Percentiles rank a stretch among this genome's conserved stretches.
These are phyloP conservation scores for Mucor circinelloides DNA, from an alignment of 371 early-diverging fungal species.

Conservation along the genomic window DNA sequence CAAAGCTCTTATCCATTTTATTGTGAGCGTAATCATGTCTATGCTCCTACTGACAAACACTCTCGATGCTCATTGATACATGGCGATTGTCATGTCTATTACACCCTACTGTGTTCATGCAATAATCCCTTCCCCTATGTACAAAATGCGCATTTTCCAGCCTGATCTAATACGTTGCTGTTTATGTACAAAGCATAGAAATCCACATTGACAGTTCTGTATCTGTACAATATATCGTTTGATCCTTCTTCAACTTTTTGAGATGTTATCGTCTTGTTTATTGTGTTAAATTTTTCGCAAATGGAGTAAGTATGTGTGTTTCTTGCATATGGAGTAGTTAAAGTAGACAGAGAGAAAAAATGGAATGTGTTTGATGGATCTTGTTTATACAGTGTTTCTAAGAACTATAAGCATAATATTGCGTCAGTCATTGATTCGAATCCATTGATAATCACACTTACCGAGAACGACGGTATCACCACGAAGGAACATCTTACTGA, in stretches of 20 bases:
- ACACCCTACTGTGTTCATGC: too few relatives aligned
- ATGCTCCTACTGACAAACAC: too few relatives aligned
- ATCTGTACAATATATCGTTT: too few relatives aligned
- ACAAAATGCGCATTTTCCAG: too few relatives aligned
- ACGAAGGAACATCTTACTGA: constrained; percentile 96
- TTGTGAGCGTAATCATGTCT: too few relatives aligned
- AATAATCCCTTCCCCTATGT: too few relatives aligned
- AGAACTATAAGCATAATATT: constrained; percentile 24
- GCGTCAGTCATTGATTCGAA: background rate
- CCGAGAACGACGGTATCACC: constrained; percentile 96
- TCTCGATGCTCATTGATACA: too few relatives aligned
- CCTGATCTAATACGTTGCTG: too few relatives aligned
- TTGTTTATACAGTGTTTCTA: constrained; percentile 42
- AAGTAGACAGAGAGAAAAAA: background rate
- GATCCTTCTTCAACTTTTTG: background rate
- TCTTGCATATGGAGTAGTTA: background rate
- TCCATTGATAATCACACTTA: constrained; percentile 17
- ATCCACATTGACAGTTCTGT: background rate
- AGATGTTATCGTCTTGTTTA: background rate
- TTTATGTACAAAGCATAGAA: background rate
- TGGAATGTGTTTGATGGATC: constrained; percentile 4
- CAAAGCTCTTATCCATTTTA: too few relatives aligned
- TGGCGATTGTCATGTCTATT: too few relatives aligned
- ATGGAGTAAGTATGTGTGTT: background rate
- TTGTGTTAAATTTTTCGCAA: background rate